These are phyloP conservation scores for Nicotiana knightiana DNA, from an alignment of 257 asterid genomes.

Conservation along the genomic window DNA sequence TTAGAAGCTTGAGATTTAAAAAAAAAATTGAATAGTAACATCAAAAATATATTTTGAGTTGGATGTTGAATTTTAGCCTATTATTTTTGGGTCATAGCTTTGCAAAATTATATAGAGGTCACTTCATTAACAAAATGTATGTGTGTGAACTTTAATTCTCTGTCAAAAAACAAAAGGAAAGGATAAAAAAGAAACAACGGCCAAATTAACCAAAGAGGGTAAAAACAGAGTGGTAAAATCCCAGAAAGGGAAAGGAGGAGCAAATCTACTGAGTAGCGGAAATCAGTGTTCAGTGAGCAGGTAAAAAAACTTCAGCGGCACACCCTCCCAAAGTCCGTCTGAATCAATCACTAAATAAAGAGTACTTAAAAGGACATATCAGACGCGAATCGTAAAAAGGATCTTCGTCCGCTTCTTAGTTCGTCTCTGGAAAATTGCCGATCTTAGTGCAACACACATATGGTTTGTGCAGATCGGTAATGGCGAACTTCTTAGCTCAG, in stretches of 20 bases:
- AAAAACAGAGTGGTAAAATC: background rate
- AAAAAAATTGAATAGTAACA: no score
- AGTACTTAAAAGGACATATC: background rate
- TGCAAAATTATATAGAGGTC: no score
- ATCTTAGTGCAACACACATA: conserved; percentile 4
- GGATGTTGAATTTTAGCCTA: no score
- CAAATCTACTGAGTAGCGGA: background rate
- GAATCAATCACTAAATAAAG: background rate
- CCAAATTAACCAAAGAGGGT: background rate
- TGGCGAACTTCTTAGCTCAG: conserved; percentile 97
- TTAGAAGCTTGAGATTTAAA: no score
- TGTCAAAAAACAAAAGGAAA: background rate
- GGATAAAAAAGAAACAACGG: no score
- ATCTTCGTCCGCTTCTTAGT: background rate
- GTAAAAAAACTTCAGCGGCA: background rate
- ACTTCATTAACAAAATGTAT: no score
- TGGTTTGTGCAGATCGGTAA: conserved; percentile 45
- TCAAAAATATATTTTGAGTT: no score
- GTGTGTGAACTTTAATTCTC: no score
- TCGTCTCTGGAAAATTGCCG: background rate
- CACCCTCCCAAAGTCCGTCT: background rate
- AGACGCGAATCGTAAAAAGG: background rate
- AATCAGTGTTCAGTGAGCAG: background rate
- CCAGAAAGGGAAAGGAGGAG: background rate
- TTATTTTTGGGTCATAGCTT: no score